Conservation (phyloP, 2,329 filamentous ascomycete species). For the Diaporthe citrichinensis region DNA sequence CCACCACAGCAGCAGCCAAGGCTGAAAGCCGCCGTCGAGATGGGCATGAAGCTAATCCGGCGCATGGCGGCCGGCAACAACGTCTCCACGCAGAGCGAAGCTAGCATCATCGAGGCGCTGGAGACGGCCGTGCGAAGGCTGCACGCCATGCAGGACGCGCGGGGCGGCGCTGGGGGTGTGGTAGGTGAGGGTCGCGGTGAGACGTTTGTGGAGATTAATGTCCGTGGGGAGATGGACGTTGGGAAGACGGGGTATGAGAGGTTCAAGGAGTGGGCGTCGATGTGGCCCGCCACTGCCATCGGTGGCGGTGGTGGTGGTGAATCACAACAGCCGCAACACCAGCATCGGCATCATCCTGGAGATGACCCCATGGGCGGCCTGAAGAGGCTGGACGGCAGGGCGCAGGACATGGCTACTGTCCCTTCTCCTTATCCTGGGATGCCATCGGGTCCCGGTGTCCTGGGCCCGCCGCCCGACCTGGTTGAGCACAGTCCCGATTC, state of each 20-base stretch:
- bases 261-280: conserved; percentile 39
- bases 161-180: neutral
- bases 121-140: conserved; percentile 40
- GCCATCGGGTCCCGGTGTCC: neutral
- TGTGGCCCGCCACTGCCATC: conserved; percentile 26
- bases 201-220: conserved; percentile 7
- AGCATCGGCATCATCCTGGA: neutral
- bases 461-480: conserved; percentile 13
- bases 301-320: neutral
- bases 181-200: neutral
- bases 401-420: conserved; percentile 2
- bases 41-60: conserved; percentile 40
- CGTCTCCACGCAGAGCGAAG: conserved; percentile 40
- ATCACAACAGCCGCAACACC: neutral
- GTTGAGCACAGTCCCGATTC: conserved; percentile 38
- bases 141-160: conserved; percentile 39
- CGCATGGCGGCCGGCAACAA: conserved; percentile 40
- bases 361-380: neutral
- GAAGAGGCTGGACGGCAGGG: neutral
- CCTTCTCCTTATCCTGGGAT: conserved; percentile 23
- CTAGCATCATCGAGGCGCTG: conserved; percentile 41
- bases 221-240: conserved; percentile 25
- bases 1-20: neutral
- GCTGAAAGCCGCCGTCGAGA: conserved; percentile 35
- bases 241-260: conserved; percentile 41